Base-by-base conservation (phyloP, 805 yeast genomes). In the Kodamaea leandrae region DNA sequence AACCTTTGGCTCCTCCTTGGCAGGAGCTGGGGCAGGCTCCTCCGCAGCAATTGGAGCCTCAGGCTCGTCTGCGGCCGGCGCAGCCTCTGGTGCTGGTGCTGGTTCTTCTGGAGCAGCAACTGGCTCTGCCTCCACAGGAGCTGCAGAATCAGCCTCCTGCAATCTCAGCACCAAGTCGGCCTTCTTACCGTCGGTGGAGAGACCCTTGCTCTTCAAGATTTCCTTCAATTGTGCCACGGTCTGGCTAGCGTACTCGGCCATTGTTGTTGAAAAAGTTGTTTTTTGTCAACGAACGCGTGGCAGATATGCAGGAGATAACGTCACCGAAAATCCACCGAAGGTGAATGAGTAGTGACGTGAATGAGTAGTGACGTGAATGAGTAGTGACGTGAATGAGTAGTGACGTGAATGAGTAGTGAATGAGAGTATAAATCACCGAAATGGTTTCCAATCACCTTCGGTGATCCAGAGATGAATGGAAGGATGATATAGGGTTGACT, bases 181-280 rank as follows among this genome's bases (percentile, higher is more conserved):
- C 62, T 91, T 91, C 52, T 86, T 81, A 16, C 98, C 98, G 28
- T 76, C 76, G 4, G 71, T 68, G 2, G 93, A 60, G 37, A 91
- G 74, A 1, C 83, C 84, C 46, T 81, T 80, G 16, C 73, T 63
- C 52, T 83, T 82, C 52, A 91, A 74, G 42, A 77, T 55, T 47
- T 85, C 96, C 60, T 86, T 90, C 61, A 91, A 74, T 68, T 89
- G 96, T 14, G 83, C 80, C 38, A 89, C 96, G 2, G 90, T 83
- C 48, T 78, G 73, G n/a, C 80, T 55, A n/a, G 78, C 57, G 58
- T 80, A 83, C 8, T 72, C 73, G 13, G 78, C 49, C 82, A 79
- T 78, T 42, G 32, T 27, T 30, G 20, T 32, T 37, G 26, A 36
- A 36, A 36, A 27, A n/a, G n/a, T n/a, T n/a, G n/a, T n/a, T n/a